phyloP scores from a whole-genome alignment of 257 asterid genomes.

The Ocimum tenuiflorum region DNA sequence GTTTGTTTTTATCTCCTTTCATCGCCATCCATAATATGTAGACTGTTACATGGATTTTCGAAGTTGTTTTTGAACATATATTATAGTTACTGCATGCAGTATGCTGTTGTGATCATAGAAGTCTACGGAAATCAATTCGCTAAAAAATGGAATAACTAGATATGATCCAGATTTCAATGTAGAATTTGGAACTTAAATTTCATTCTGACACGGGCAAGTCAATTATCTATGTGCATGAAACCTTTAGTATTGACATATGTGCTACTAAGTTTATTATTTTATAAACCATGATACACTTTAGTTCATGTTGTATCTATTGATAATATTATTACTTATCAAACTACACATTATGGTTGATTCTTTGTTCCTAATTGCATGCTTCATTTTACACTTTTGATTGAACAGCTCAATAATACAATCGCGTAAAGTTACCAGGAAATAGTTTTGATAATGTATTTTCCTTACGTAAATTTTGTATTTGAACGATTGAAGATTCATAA shows the following conservation, averaged over 20 bases:
- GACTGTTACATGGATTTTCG: not conserved
- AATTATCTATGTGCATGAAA: not conserved
- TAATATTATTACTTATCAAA: not conserved
- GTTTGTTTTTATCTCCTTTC: conserved; percentile 28
- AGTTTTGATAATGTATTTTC: not conserved
- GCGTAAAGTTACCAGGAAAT: not conserved
- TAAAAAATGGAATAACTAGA: no score
- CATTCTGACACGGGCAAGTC: not conserved
- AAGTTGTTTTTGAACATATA: not conserved
- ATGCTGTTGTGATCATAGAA: no score
- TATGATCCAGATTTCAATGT: not conserved
- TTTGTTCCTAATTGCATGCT: not conserved
- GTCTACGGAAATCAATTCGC: no score
- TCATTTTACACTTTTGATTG: not conserved
- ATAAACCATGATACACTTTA: no score
- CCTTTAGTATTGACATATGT: no score
- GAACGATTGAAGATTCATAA: conserved; percentile 73
- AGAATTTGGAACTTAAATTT: not conserved
- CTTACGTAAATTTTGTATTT: conserved; percentile 8
- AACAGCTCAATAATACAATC: not conserved
- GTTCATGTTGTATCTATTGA: not conserved
- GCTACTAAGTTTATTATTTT: no score
- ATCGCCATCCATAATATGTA: not conserved
- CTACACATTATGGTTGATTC: no score
- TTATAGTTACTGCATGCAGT: not conserved